Conservation (phyloP, 352 stramenopile species). For the Phytophthora tentaculata region DNA sequence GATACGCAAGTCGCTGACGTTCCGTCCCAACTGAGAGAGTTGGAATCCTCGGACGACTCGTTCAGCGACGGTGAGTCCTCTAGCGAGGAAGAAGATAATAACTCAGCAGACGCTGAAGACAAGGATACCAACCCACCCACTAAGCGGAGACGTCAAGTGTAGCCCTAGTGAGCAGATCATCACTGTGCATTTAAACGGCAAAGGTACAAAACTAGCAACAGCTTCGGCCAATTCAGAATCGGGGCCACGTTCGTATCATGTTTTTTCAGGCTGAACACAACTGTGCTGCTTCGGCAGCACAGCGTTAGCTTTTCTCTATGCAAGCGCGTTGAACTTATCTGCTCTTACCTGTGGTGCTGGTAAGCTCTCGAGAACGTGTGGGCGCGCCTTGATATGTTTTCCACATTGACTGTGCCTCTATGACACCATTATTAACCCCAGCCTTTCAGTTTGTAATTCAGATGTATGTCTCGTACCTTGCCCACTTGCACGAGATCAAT, state of each 20-base stretch:
- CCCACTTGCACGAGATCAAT: slow-evolving; percentile 58
- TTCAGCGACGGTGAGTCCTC: slow-evolving; percentile 51
- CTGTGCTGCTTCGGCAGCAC: background rate
- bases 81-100: slow-evolving; percentile 45
- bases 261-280: background rate
- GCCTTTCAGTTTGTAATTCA: too few species aligned
- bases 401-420: slow-evolving; percentile 46
- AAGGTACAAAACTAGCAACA: too few species aligned
- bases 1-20: slow-evolving; percentile 22
- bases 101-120: slow-evolving; percentile 2
- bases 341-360: slow-evolving; percentile 43
- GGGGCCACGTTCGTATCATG: background rate
- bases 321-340: slow-evolving; percentile 11
- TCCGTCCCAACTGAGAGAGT: slow-evolving; percentile 21
- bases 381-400: slow-evolving; percentile 61
- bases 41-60: slow-evolving; percentile 41
- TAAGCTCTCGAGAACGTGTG: slow-evolving; percentile 68
- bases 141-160: slow-evolving; percentile 41
- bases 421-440: too few species aligned
- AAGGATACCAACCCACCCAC: slow-evolving; percentile 7
- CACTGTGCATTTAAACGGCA: too few species aligned
- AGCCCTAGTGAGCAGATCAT: too few species aligned
- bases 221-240: too few species aligned
- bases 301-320: slow-evolving; percentile 3
- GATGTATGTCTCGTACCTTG: slow-evolving; percentile 55